Evolutionary conservation across 495 filamentous ascomycete species (phyloP).

Genomic region (Penicillium paxilli): DNA sequence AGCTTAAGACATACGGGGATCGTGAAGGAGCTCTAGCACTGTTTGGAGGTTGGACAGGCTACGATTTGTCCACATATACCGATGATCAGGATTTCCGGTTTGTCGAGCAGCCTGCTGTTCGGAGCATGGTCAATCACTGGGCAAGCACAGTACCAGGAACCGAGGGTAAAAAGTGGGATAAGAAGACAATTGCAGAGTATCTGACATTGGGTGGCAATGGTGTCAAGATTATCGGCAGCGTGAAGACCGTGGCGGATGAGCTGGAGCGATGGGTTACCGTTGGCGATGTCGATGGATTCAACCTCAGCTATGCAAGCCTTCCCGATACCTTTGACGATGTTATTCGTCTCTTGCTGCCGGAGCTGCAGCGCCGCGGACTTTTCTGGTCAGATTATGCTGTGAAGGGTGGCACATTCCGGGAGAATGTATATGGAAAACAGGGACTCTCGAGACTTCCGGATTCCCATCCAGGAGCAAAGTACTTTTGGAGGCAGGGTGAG

Average conservation of each 20-base stretch:
- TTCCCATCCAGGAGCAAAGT: slow-evolving; percentile 46
- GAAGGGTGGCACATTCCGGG: slow-evolving; percentile 44
- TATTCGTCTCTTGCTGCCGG: slow-evolving; percentile 48
- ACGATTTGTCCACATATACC: slow-evolving; percentile 48
- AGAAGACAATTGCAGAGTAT: slow-evolving; percentile 60
- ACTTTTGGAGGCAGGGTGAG: slow-evolving; percentile 43
- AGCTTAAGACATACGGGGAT: slow-evolving; percentile 46
- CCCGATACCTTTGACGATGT: slow-evolving; percentile 65
- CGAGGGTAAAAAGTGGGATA: slow-evolving; percentile 58
- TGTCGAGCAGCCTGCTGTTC: slow-evolving; percentile 60
- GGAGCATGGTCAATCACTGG: slow-evolving; percentile 44
- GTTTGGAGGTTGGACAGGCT: slow-evolving; percentile 57
- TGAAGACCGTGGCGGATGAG: slow-evolving; percentile 58
- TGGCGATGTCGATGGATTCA: slow-evolving; percentile 65
- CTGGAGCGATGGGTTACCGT: slow-evolving; percentile 61
- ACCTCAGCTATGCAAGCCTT: slow-evolving; percentile 57
- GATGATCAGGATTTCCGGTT: slow-evolving; percentile 57
- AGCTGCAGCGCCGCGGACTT: slow-evolving; percentile 45
- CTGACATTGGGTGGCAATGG: slow-evolving; percentile 60
- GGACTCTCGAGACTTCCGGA: slow-evolving; percentile 41
- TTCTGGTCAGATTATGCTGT: slow-evolving; percentile 49
- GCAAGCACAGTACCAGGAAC: slow-evolving; percentile 39
- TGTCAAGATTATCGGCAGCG: slow-evolving; percentile 55
- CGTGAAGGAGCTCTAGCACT: slow-evolving; percentile 53
- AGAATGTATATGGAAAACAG: slow-evolving; percentile 38